Conservation (phyloP, 2,329 filamentous ascomycete species). For the Fusarium sp. region DNA sequence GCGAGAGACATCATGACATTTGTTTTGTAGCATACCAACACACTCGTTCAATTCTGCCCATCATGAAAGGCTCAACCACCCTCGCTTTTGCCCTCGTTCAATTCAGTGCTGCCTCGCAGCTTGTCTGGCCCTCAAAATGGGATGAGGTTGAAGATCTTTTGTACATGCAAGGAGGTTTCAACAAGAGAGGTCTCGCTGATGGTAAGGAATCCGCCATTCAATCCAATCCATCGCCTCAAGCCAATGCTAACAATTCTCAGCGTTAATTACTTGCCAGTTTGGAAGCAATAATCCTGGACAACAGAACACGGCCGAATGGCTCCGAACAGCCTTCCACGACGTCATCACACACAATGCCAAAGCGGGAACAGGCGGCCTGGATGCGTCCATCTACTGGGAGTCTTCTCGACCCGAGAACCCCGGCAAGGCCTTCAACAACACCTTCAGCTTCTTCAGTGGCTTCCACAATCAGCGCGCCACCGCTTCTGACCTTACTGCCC, state of each 20-base stretch:
- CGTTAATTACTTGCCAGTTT: slow-evolving; percentile 27
- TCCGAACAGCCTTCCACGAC: slow-evolving; percentile 42
- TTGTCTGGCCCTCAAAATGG: slow-evolving; percentile 31
- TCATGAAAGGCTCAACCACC: slow-evolving; percentile 13
- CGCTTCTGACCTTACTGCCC: slow-evolving; percentile 46
- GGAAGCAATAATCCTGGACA: slow-evolving; percentile 22
- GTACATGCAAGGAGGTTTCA: slow-evolving; percentile 10
- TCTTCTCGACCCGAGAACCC: slow-evolving; percentile 34
- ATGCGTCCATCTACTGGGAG: slow-evolving; percentile 42
- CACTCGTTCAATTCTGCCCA: neutral
- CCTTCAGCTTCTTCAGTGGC: slow-evolving; percentile 46
- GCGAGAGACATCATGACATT: neutral
- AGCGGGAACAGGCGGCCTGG: slow-evolving; percentile 36
- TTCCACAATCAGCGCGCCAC: slow-evolving; percentile 11
- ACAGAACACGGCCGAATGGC: slow-evolving; percentile 42
- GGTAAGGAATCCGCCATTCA: neutral
- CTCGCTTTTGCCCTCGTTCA: neutral
- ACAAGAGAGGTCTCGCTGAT: slow-evolving; percentile 1
- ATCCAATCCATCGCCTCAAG: rapidly evolving
- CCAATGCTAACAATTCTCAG: neutral
- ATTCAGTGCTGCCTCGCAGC: slow-evolving; percentile 3
- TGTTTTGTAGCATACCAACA: neutral
- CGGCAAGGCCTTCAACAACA: slow-evolving; percentile 38
- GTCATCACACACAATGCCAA: slow-evolving; percentile 35
- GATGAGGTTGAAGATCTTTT: slow-evolving; percentile 30